A percentile compares a stretch with the other conserved stretches of the same genome.
These are phyloP conservation scores for Fusarium proliferatum DNA, from an alignment of 2,329 filamentous ascomycete species.

Conservation along the genomic window DNA sequence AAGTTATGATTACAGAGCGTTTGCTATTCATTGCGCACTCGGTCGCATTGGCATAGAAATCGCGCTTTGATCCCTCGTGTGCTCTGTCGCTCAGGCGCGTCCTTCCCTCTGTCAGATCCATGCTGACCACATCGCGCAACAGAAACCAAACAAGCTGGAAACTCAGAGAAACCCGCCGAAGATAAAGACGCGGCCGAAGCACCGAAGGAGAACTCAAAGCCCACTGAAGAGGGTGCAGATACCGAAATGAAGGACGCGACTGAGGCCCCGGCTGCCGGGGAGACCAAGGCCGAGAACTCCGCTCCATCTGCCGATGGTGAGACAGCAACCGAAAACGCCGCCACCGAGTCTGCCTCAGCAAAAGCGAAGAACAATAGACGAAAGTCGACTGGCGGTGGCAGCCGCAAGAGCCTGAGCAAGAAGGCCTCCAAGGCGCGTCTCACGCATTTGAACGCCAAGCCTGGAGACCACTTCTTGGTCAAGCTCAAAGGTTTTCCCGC, in stretches of 20 bases:
- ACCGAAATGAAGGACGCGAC: slow-evolving; percentile 65
- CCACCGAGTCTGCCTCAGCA: slow-evolving; percentile 45
- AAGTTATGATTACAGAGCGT: slow-evolving; percentile 33
- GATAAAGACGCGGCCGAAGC: slow-evolving; percentile 44
- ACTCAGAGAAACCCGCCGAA: slow-evolving; percentile 47
- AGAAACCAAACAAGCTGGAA: slow-evolving; percentile 46
- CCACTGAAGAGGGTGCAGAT: slow-evolving; percentile 48
- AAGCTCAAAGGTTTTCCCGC: slow-evolving; percentile 94
- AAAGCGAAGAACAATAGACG: slow-evolving; percentile 67
- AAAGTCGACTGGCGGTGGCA: slow-evolving; percentile 79
- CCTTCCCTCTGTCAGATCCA: slow-evolving; percentile 29
- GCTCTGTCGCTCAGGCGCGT: slow-evolving; percentile 34
- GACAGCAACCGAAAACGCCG: slow-evolving; percentile 40
- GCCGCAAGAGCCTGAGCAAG: slow-evolving; percentile 84
- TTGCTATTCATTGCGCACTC: slow-evolving; percentile 15
- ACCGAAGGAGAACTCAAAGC: slow-evolving; percentile 41
- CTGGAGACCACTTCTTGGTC: slow-evolving; percentile 91
- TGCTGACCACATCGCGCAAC: slow-evolving; percentile 44
- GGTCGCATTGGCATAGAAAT: slow-evolving; percentile 9
- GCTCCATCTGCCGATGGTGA: slow-evolving; percentile 43
- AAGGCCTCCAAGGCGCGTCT: slow-evolving; percentile 83
- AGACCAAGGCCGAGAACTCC: slow-evolving; percentile 44
- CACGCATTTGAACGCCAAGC: slow-evolving; percentile 81
- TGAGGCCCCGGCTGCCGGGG: slow-evolving; percentile 47
- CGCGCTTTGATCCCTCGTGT: slow-evolving; percentile 26